Base-by-base conservation (phyloP, 495 filamentous ascomycete genomes). In the Recurvomyces mirabilis region DNA sequence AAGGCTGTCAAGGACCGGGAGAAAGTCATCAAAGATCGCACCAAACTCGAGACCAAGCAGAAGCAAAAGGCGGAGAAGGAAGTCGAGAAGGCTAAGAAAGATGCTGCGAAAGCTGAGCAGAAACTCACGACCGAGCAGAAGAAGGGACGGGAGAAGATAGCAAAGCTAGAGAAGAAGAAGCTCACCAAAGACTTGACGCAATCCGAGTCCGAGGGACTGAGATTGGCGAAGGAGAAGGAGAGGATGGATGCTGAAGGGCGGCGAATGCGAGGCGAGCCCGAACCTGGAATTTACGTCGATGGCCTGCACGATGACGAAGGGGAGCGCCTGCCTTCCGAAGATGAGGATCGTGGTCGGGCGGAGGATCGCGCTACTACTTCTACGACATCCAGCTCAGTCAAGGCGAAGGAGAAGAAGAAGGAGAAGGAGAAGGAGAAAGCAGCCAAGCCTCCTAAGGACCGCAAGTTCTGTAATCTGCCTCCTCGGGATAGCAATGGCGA, bases 381-480 rank as follows among this genome's bases (percentile, higher is more conserved):
- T 20, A 26, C 21, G 10, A 7, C 21, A 5, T 38, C 35, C 35
- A 38, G 15, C 20, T n/a, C 11, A 23, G 12, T 20, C 15, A 19
- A 15, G 20, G 15, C 21, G 12, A 24, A 9, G 12, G 15, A 14
- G 21, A 26, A 40, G 20, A 9, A 11, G 13, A 35, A 35, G 5
- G 32, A 6, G 12, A 35, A 6, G 32, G 34, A 11, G 11, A 28
- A 24, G 15, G 4, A 13, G 10, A 25, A 24, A 26, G 6, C 20
- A 9, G 7, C 37, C 20, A 21, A 24, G 4, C 37, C 37, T 2
- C 21, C 23, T 9, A 40, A 40, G 15, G 68, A 78, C 44, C 75
- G 75, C 36, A 87, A 80, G 44, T 94, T 94, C 62, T 91, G 87
- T 60, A 74, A 81, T 48, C 59, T 87, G 0, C 84, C 87, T 0